phyloP scores from a whole-genome alignment of 768 basidiomycete species.

The Termitomyces sp. region DNA sequence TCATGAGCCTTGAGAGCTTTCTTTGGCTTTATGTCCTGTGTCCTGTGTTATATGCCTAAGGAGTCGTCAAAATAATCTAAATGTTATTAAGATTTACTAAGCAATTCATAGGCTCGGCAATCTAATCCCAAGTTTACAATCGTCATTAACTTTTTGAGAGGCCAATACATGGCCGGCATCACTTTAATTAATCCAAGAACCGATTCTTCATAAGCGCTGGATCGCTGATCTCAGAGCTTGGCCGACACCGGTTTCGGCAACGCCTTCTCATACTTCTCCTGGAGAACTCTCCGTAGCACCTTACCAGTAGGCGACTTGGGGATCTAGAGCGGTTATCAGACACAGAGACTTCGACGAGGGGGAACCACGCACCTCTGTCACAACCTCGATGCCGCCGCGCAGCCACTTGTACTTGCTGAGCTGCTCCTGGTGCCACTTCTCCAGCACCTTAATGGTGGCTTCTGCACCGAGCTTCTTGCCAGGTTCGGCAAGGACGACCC shows the following conservation, averaged over 20 bases:
- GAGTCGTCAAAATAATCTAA: neutral
- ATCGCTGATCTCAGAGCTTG: conserved; percentile 21
- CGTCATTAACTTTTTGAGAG: neutral
- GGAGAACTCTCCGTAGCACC: conserved; percentile 53
- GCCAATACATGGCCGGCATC: neutral
- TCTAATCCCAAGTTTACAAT: neutral
- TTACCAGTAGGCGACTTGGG: conserved; percentile 76
- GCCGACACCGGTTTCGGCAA: conserved; percentile 20
- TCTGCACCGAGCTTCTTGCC: conserved; percentile 45
- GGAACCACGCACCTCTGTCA: conserved; percentile 44
- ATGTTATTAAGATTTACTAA: neutral
- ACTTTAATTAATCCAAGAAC: neutral
- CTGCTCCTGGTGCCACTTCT: conserved; percentile 54
- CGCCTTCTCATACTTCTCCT: conserved; percentile 48
- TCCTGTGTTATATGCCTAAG: neutral
- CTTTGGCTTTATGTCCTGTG: too few relatives aligned
- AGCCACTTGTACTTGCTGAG: conserved; percentile 76
- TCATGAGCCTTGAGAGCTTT: too few relatives aligned
- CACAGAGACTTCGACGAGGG: neutral
- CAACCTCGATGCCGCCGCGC: conserved; percentile 62
- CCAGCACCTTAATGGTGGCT: conserved; percentile 38
- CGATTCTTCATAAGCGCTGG: neutral
- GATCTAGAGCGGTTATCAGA: conserved; percentile 34
- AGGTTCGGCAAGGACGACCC: conserved; percentile 58
- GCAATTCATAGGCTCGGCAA: neutral